A percentile compares a stretch with the other conserved stretches of the same genome.
These are phyloP conservation scores for Sphaerostilbella broomeana DNA, from an alignment of 2,329 filamentous ascomycete species.

Conservation along the genomic window DNA sequence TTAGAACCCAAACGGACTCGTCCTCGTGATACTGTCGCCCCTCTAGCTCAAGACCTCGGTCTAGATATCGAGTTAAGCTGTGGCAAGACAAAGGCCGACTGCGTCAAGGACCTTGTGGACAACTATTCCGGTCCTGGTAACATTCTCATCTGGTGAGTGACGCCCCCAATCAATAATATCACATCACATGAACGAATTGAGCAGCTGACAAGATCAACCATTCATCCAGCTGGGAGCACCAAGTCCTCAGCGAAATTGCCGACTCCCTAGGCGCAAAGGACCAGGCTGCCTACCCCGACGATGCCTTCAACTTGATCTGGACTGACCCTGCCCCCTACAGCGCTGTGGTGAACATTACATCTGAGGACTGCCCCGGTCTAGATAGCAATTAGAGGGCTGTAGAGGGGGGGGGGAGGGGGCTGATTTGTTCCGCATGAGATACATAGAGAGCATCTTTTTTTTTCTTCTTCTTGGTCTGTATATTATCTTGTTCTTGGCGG, in stretches of 20 bases:
- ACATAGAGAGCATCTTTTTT: too few relatives aligned
- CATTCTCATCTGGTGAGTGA: slow-evolving; percentile 50
- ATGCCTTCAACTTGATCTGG: slow-evolving; percentile 51
- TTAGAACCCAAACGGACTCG: slow-evolving; percentile 45
- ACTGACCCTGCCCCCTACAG: slow-evolving; percentile 45
- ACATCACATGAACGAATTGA: neutral
- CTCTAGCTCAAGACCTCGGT: slow-evolving; percentile 49
- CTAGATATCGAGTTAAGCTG: slow-evolving; percentile 50
- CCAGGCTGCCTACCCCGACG: slow-evolving; percentile 43
- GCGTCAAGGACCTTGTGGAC: slow-evolving; percentile 45
- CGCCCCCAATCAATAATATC: neutral
- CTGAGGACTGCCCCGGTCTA: slow-evolving; percentile 49
- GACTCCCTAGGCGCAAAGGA: slow-evolving; percentile 44
- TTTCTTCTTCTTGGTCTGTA: too few relatives aligned
- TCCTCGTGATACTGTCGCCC: slow-evolving; percentile 51
- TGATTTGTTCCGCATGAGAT: too few relatives aligned
- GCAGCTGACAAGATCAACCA: neutral
- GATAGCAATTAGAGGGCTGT: slow-evolving; percentile 25
- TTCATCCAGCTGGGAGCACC: slow-evolving; percentile 49
- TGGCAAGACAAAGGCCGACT: slow-evolving; percentile 47
- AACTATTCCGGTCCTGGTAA: slow-evolving; percentile 45
- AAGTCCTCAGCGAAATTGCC: slow-evolving; percentile 44
- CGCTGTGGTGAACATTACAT: slow-evolving; percentile 37
- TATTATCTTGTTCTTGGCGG: too few relatives aligned
- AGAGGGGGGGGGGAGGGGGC: too few relatives aligned